Base-by-base conservation (phyloP, 805 yeast genomes). In the Candida taoyuanica region DNA sequence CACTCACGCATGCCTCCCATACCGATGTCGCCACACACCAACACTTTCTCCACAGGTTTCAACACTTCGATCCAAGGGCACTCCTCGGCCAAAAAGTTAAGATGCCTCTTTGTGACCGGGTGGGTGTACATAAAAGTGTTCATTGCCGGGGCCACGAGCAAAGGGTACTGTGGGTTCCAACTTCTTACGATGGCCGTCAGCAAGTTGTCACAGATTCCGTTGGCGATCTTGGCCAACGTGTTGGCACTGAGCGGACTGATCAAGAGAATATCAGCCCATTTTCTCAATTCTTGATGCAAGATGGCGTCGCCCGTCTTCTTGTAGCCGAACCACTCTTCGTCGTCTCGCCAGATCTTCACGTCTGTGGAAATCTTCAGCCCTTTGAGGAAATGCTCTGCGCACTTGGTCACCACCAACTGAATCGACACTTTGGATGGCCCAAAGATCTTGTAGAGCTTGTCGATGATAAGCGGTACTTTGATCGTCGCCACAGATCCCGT, bases 401-500 rank as follows among this genome's bases (percentile, higher is more conserved):
- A 71, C 55, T 75, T 74, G 1, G 96, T 88, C 17, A 85, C 84
- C 17, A 89, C 86, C 36, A 89, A 66, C 60, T 89, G 96, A 44
- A 89, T 85, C 4, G 88, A 78, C 4, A 88, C 81, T 42, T 77
- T 78, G 33, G 77, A 76, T 7, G 65, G 76, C 5, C 88, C 85
- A 61, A 85, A 91, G 6, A 82, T 70, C 59, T 86, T 85, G 57
- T 81, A 82, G 34, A 93, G 70, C 58, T 87, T 86, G 55, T 83
- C 95, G 47, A 93, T 86, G 28, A 93, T 87, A 48, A 83, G 61
- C 0, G 96, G 96, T 17, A 93, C 81, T 60, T 93, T 93, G 46
- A 93, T 87, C 3, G 98, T 86, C 5, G 98, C 98, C 4, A 93
- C 97, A 2, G 95, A 85, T 1, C 98, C 98, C 1, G 98, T 86